Percentiles rank a stretch among this genome's conserved stretches.
These are phyloP conservation scores for Blastobotrys petasosporus DNA, from an alignment of 1,139 yeast species.

Conservation along the genomic window DNA sequence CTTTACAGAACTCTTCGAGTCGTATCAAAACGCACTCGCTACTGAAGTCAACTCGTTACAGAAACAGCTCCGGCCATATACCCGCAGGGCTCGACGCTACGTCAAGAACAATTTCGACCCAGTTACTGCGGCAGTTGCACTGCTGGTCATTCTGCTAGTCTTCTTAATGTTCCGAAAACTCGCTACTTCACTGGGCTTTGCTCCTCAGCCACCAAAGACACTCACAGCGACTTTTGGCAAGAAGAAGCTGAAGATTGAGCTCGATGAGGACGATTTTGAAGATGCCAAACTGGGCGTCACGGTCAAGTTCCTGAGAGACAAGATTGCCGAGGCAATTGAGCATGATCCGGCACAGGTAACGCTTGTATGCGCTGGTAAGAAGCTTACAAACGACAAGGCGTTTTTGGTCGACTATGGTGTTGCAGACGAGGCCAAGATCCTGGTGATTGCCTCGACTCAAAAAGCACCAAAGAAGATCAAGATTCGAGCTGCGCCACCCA, in stretches of 20 bases:
- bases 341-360: constrained; percentile 42
- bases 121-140: no score
- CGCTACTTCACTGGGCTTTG: constrained; percentile 16
- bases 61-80: no score
- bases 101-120: no score
- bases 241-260: constrained; percentile 43
- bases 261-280: constrained; percentile 73
- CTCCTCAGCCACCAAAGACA: constrained; percentile 16
- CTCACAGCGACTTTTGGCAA: constrained; percentile 24
- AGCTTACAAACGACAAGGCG: constrained; percentile 29
- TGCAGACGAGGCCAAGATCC: constrained; percentile 28
- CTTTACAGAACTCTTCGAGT: no score
- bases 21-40: no score
- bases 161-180: constrained; percentile 14
- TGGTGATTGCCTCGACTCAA: constrained; percentile 24
- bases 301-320: constrained; percentile 50
- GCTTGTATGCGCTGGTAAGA: constrained; percentile 31
- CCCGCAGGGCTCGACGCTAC: no score
- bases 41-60: no score
- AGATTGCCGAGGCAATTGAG: constrained; percentile 41
- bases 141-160: no score
- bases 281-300: constrained; percentile 69
- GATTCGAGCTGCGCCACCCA: constrained; percentile 12
- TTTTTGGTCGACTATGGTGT: constrained; percentile 30
- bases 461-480: constrained; percentile 11